These are phyloP conservation scores for Lotus japonicus DNA, from an alignment of 306 rosid genomes.

Conservation along the genomic window DNA sequence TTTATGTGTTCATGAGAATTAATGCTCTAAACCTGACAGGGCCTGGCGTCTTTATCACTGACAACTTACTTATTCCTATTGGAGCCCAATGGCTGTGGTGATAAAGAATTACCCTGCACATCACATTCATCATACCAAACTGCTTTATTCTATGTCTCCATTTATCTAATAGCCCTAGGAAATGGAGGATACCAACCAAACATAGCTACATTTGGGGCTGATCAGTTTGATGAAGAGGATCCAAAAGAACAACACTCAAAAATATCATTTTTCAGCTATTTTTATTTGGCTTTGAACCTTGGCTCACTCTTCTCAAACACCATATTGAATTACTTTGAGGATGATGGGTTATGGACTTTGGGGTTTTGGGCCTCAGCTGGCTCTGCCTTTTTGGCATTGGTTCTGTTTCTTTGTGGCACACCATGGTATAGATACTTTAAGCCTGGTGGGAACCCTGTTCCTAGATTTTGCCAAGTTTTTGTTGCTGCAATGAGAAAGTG, in stretches of 20 bases:
- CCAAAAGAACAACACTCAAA: conserved; percentile 54
- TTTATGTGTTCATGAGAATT: background rate
- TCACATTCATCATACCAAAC: conserved; percentile 32
- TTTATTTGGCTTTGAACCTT: conserved; percentile 71
- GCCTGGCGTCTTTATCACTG: conserved; percentile 49
- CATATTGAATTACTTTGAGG: conserved; percentile 67
- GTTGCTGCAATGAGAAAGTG: conserved; percentile 60
- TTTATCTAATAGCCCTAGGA: conserved; percentile 65
- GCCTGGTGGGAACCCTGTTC: conserved; percentile 67
- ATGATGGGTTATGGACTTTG: conserved; percentile 57
- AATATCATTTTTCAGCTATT: conserved; percentile 71
- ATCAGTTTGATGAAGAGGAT: conserved; percentile 78
- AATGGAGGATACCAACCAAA: conserved; percentile 85
- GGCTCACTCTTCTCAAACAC: conserved; percentile 86
- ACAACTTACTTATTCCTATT: conserved; percentile 51
- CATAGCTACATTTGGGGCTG: conserved; percentile 84
- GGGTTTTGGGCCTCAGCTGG: conserved; percentile 86
- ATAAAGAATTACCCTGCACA: conserved; percentile 40
- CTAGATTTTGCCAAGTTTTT: conserved; percentile 56
- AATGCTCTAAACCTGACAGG: conserved; percentile 29
- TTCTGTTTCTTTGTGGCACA: conserved; percentile 70
- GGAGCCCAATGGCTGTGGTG: conserved; percentile 65
- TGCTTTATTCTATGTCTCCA: conserved; percentile 49
- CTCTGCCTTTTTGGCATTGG: conserved; percentile 52
- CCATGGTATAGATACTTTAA: conserved; percentile 56